A percentile compares a stretch with the other conserved stretches of the same genome.
phyloP scores from a whole-genome alignment of 2,329 filamentous ascomycete genomes.

The Ascochyta rabiei region DNA sequence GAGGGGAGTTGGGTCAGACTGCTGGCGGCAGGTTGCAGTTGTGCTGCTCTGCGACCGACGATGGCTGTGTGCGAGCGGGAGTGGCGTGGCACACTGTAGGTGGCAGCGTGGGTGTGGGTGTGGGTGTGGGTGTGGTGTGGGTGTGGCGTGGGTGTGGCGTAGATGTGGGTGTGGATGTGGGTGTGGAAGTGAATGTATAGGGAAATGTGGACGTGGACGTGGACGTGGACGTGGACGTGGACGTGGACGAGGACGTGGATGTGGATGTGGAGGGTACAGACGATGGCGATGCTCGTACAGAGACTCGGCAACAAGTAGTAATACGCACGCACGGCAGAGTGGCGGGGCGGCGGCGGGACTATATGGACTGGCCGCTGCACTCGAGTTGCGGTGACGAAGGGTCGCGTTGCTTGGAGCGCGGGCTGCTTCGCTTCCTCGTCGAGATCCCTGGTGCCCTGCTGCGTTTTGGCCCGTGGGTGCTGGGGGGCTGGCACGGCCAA shows the following conservation, averaged over 20 bases:
- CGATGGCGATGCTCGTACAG: neutral
- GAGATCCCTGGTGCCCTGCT: conserved; percentile 21
- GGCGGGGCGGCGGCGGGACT: conserved; percentile 27
- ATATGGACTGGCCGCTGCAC: conserved; percentile 23
- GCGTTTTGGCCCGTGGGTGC: neutral
- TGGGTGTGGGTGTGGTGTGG: neutral
- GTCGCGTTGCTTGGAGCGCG: conserved; percentile 11
- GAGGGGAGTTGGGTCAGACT: neutral
- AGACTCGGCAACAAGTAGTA: conserved; percentile 3
- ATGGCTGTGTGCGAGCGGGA: conserved; percentile 16
- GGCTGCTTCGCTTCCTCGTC: conserved; percentile 17
- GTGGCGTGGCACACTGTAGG: conserved; percentile 3
- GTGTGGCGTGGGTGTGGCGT: neutral
- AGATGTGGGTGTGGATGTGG: too few relatives aligned
- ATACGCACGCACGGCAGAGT: neutral
- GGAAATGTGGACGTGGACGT: too few relatives aligned
- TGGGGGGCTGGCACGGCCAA: conserved; percentile 29
- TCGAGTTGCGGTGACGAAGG: conserved; percentile 34
- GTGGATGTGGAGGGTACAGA: too few relatives aligned
- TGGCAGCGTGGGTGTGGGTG: neutral
- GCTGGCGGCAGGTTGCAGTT: conserved; percentile 20
- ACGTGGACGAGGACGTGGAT: too few relatives aligned
- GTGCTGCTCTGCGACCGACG: conserved; percentile 1
- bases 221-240: too few relatives aligned
- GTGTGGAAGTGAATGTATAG: neutral